phyloP scores from a whole-genome alignment of 2,329 filamentous ascomycete genomes.

The Chaetomium strumarium region DNA sequence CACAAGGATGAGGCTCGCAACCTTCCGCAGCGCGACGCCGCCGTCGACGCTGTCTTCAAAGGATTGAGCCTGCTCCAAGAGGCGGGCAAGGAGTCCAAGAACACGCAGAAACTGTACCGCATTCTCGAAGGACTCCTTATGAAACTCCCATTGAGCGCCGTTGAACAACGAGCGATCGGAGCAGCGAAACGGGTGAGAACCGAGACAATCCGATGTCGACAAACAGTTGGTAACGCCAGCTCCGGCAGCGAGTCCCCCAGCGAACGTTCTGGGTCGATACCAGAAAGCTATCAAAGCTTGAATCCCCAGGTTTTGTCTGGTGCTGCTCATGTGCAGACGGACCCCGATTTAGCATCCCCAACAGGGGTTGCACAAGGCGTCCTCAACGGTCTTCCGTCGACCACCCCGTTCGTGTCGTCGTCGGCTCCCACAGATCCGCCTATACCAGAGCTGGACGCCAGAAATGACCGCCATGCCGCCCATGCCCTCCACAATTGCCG shows the following conservation, averaged over 20 bases:
- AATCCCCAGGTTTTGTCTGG: neutral
- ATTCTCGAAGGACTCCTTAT: conserved; percentile 21
- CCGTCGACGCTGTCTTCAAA: conserved; percentile 23
- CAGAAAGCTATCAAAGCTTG: neutral
- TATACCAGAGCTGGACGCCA: conserved; percentile 3
- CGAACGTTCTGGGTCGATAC: conserved; percentile 2
- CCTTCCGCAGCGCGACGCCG: conserved; percentile 24
- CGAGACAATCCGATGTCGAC: neutral
- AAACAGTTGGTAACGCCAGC: conserved; percentile 5
- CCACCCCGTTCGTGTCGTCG: neutral
- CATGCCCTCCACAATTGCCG: neutral
- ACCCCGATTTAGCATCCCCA: neutral
- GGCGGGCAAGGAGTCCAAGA: conserved; percentile 19
- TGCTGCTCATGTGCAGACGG: neutral
- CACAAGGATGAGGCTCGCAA: conserved; percentile 25
- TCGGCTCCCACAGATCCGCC: neutral
- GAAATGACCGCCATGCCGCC: neutral
- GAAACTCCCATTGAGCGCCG: conserved; percentile 20
- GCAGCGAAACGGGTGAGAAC: conserved; percentile 19
- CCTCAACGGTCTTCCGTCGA: neutral
- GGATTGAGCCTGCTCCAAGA: conserved; percentile 22
- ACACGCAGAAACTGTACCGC: conserved; percentile 20
- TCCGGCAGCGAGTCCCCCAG: conserved; percentile 9
- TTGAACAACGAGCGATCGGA: conserved; percentile 18
- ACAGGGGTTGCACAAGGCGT: neutral